Percentiles rank a stretch among this genome's conserved stretches.
phyloP scores from a whole-genome alignment of 805 yeast genomes.

The Saccharomyces paradoxus region DNA sequence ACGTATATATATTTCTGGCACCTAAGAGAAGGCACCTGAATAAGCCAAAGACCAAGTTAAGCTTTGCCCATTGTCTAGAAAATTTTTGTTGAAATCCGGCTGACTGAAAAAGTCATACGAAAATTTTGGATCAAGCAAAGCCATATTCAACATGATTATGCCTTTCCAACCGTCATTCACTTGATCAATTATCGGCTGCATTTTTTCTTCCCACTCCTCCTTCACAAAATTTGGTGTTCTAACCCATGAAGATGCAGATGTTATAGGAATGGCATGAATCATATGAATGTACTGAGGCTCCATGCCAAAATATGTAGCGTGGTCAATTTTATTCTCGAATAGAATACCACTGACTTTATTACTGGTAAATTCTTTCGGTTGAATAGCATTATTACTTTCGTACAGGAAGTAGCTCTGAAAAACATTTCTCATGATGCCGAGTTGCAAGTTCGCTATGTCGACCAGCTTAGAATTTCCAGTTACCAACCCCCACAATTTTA shows the following conservation, averaged over 20 bases:
- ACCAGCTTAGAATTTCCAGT: conserved; percentile 46
- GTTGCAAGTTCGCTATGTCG: conserved; percentile 48
- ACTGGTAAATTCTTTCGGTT: conserved; percentile 46
- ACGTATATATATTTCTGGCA: neutral
- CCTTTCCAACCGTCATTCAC: conserved; percentile 69
- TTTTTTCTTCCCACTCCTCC: conserved; percentile 53
- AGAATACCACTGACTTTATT: conserved; percentile 68
- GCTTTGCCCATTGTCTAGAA: conserved; percentile 79
- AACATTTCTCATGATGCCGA: conserved; percentile 49
- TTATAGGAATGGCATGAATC: conserved; percentile 69
- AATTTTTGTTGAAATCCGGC: conserved; percentile 41
- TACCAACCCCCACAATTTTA: conserved; percentile 57
- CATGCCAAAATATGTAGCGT: conserved; percentile 67
- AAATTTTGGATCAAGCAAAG: conserved; percentile 57
- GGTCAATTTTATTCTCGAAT: conserved; percentile 66
- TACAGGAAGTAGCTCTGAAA: conserved; percentile 49
- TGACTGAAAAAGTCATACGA: conserved; percentile 57
- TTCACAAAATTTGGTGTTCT: conserved; percentile 44
- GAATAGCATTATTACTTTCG: conserved; percentile 43
- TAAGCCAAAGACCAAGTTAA: conserved; percentile 80
- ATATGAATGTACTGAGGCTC: conserved; percentile 70
- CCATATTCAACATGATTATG: conserved; percentile 62
- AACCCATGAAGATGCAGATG: conserved; percentile 54
- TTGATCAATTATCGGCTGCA: conserved; percentile 37
- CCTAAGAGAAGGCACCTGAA: conserved; percentile 37